Percentiles rank a stretch among this genome's conserved stretches.
These are phyloP conservation scores for Echria macrotheca DNA, from an alignment of 495 filamentous ascomycete species.

Conservation along the genomic window DNA sequence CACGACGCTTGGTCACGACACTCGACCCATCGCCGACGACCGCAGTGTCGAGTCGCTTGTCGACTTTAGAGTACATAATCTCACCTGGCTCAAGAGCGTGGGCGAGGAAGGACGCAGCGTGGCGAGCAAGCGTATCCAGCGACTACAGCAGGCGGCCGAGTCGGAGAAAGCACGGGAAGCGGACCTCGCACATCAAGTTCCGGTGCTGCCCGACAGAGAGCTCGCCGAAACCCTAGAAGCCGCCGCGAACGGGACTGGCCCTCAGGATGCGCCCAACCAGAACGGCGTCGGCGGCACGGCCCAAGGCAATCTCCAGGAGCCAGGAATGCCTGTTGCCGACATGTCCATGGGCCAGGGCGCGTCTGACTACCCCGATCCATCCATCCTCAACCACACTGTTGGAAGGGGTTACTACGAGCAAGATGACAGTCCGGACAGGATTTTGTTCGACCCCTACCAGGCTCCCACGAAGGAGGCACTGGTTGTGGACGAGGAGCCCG, in stretches of 20 bases:
- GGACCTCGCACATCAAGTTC: constrained; percentile 20
- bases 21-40: constrained; percentile 77
- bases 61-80: constrained; percentile 77
- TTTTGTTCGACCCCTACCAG: constrained; percentile 47
- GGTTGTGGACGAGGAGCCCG: constrained; percentile 32
- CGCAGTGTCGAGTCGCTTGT: constrained; percentile 83
- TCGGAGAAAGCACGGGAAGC: constrained; percentile 46
- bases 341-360: constrained; percentile 28
- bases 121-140: constrained; percentile 46
- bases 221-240: constrained; percentile 29
- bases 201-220: constrained; percentile 22
- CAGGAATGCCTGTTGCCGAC: too few relatives aligned
- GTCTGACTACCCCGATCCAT: constrained; percentile 46
- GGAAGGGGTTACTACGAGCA: constrained; percentile 52
- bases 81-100: constrained; percentile 60
- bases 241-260: constrained; percentile 1
- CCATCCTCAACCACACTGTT: constrained; percentile 41
- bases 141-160: constrained; percentile 45
- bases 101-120: constrained; percentile 48
- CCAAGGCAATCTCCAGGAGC: too few relatives aligned
- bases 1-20: constrained; percentile 84
- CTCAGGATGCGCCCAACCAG: constrained; percentile 8
- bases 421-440: constrained; percentile 45
- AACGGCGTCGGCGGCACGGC: constrained; percentile 11
- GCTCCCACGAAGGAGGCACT: constrained; percentile 35